These are phyloP conservation scores for Trichoderma koningiopsis DNA, from an alignment of 2,329 filamentous ascomycete genomes.

Conservation along the genomic window DNA sequence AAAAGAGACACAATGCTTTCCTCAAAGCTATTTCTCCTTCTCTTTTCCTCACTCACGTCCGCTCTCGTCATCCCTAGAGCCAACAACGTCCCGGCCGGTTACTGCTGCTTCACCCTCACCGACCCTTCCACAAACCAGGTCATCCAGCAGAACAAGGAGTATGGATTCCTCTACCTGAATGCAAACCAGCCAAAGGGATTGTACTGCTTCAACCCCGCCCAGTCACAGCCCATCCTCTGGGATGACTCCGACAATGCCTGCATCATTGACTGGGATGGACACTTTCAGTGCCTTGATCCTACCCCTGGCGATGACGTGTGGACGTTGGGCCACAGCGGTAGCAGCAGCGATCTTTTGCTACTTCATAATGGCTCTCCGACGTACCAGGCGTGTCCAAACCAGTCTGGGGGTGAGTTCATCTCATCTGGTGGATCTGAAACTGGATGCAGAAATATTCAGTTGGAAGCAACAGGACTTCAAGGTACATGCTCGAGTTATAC, in stretches of 20 bases:
- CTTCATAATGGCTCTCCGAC: slow-evolving; percentile 31
- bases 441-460: slow-evolving; percentile 32
- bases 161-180: slow-evolving; percentile 35
- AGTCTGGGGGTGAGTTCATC: slow-evolving; percentile 31
- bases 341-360: slow-evolving; percentile 31
- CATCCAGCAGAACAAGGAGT: slow-evolving; percentile 34
- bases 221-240: slow-evolving; percentile 33
- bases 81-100: slow-evolving; percentile 29
- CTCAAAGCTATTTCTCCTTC: slow-evolving; percentile 25
- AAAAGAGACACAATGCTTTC: slow-evolving; percentile 28
- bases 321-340: slow-evolving; percentile 32
- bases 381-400: slow-evolving; percentile 35
- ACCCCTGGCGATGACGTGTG: slow-evolving; percentile 36
- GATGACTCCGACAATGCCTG: slow-evolving; percentile 39
- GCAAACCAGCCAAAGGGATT: slow-evolving; percentile 33
- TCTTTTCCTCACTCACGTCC: slow-evolving; percentile 31
- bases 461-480: slow-evolving; percentile 34
- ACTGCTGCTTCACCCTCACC: slow-evolving; percentile 40
- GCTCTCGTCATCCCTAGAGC: slow-evolving; percentile 27
- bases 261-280: slow-evolving; percentile 34
- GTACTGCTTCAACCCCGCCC: slow-evolving; percentile 38
- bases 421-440: slow-evolving; percentile 30
- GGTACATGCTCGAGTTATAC: slow-evolving; percentile 33
- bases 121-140: slow-evolving; percentile 32
- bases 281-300: slow-evolving; percentile 39